Percentiles rank a stretch among this genome's conserved stretches.
Evolutionary conservation across 257 asterid species (phyloP).

Genomic region (Penstemon barbatus): DNA sequence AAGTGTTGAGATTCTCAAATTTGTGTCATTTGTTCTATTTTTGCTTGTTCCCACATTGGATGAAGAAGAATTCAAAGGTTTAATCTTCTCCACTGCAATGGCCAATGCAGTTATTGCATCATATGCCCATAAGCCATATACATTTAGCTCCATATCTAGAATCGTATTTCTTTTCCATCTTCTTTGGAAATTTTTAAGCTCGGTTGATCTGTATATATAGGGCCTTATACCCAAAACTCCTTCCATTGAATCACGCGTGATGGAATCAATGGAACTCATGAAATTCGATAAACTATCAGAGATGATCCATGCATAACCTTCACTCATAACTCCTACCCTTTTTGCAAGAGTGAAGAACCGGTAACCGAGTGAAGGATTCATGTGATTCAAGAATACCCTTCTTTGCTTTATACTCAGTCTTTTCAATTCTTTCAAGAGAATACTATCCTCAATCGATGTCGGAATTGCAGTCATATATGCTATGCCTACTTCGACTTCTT

Average conservation of each 20-base stretch:
- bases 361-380: slow-evolving; percentile 38
- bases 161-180: slow-evolving; percentile 47
- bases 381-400: slow-evolving; percentile 50
- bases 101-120: slow-evolving; percentile 62
- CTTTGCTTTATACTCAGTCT: slow-evolving; percentile 30
- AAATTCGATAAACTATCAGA: slow-evolving; percentile 56
- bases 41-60: not conserved
- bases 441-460: slow-evolving; percentile 21
- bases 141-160: slow-evolving; percentile 39
- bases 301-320: slow-evolving; percentile 66
- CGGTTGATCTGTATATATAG: slow-evolving; percentile 35
- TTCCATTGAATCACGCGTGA: slow-evolving; percentile 50
- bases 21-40: not conserved
- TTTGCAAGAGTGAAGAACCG: slow-evolving; percentile 44
- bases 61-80: slow-evolving; percentile 13
- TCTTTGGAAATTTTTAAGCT: slow-evolving; percentile 40
- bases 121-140: slow-evolving; percentile 62
- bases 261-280: slow-evolving; percentile 39
- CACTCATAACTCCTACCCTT: slow-evolving; percentile 40
- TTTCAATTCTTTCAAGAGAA: slow-evolving; percentile 24
- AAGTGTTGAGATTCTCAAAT: slow-evolving; percentile 35
- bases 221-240: slow-evolving; percentile 72
- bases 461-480: slow-evolving; percentile 29
- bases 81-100: slow-evolving; percentile 46
- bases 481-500: slow-evolving; percentile 24